phyloP scores from a whole-genome alignment of 2,329 filamentous ascomycete species.

The Arthrobotrys musiformis region DNA sequence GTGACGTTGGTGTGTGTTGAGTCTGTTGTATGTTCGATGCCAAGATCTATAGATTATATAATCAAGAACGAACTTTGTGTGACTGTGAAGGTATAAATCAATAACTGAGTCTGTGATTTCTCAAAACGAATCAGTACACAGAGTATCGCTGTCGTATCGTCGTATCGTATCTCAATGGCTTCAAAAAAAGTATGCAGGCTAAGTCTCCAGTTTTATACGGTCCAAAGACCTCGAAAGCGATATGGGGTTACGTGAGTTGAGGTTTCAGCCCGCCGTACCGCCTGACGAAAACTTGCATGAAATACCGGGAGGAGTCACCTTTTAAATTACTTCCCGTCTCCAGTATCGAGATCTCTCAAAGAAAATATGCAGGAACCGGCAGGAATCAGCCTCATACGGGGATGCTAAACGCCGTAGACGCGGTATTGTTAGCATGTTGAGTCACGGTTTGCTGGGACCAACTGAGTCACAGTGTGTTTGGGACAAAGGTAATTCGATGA shows the following conservation, averaged over 20 bases:
- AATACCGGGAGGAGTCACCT: conserved; percentile 30
- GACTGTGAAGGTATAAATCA: too few species aligned
- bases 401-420: conserved; percentile 18
- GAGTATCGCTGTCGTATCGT: neutral
- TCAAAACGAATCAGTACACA: neutral
- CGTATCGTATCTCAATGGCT: neutral
- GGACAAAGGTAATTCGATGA: conserved; percentile 22
- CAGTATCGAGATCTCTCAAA: neutral
- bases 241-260: neutral
- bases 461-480: neutral
- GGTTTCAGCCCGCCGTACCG: conserved; percentile 36
- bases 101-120: too few species aligned
- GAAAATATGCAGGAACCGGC: conserved; percentile 5
- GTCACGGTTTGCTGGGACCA: neutral
- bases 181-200: neutral
- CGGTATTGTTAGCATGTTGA: conserved; percentile 7
- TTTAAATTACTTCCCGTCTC: neutral
- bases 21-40: neutral
- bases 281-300: conserved; percentile 4
- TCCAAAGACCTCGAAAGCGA: too few species aligned
- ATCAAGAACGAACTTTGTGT: too few species aligned
- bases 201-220: conserved; percentile 3
- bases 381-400: neutral
- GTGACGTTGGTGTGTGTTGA: neutral
- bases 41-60: neutral